phyloP scores from a whole-genome alignment of 352 stramenopile species.

The Globisporangium paroecandrum region DNA sequence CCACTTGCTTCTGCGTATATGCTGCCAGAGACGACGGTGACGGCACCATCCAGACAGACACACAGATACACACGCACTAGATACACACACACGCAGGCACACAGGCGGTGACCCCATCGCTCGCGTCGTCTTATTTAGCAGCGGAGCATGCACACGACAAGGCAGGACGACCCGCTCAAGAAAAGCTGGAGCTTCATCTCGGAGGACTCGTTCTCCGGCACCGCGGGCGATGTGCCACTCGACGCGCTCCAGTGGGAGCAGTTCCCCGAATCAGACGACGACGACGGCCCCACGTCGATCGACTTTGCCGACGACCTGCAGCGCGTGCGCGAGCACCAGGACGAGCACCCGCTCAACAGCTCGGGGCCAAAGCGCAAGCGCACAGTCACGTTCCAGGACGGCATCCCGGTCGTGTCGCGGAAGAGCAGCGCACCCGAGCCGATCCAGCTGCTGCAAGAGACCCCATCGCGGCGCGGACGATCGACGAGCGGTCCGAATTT shows the following conservation, averaged over 20 bases:
- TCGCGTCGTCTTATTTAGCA: background rate
- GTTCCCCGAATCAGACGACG: slow-evolving; percentile 25
- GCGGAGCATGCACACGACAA: slow-evolving; percentile 15
- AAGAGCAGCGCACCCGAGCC: slow-evolving; percentile 61
- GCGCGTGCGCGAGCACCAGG: slow-evolving; percentile 14
- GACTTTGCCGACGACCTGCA: slow-evolving; percentile 20
- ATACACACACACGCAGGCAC: background rate
- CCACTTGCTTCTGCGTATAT: background rate
- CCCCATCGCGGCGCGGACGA: slow-evolving; percentile 34
- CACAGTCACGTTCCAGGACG: slow-evolving; percentile 58
- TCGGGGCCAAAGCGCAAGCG: slow-evolving; percentile 35
- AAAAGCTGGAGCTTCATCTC: slow-evolving; percentile 84
- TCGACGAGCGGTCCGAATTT: slow-evolving; percentile 54
- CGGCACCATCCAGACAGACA: background rate
- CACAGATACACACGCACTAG: background rate
- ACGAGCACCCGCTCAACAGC: slow-evolving; percentile 12
- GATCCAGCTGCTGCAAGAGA: slow-evolving; percentile 64
- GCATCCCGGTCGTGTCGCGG: slow-evolving; percentile 51
- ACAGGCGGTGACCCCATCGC: background rate
- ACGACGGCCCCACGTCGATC: slow-evolving; percentile 14
- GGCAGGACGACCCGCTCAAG: slow-evolving; percentile 17
- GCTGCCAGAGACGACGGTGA: background rate
- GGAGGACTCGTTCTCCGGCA: slow-evolving; percentile 60
- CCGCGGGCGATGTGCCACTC: slow-evolving; percentile 28
- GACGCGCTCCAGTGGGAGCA: slow-evolving; percentile 48